These are phyloP conservation scores for Obelidium mucronatum DNA, from an alignment of 192 early-diverging fungal genomes.

Conservation along the genomic window DNA sequence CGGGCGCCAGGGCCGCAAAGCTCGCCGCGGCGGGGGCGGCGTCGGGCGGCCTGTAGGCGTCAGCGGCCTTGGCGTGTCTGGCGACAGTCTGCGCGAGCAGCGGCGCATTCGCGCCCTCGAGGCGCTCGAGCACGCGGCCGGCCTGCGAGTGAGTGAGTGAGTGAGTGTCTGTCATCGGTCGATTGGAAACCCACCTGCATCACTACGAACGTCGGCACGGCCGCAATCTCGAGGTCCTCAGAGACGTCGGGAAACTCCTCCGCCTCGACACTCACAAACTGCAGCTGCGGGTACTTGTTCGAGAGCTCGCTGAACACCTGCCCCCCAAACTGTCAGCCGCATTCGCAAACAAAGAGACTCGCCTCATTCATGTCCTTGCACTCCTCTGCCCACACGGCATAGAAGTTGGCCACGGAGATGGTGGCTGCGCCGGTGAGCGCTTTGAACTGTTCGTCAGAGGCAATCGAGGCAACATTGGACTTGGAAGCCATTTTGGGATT, in stretches of 20 bases:
- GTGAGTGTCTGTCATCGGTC: background rate
- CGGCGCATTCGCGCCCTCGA: constrained; percentile 90
- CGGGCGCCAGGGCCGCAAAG: constrained; percentile 41
- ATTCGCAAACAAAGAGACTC: too few species aligned
- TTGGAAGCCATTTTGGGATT: background rate
- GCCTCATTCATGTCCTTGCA: constrained; percentile 91
- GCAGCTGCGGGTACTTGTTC: constrained; percentile 73
- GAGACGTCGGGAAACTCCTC: constrained; percentile 90
- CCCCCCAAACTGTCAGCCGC: too few species aligned
- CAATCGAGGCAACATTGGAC: constrained; percentile 33
- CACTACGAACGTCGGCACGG: constrained; percentile 91
- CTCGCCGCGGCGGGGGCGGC: constrained; percentile 43
- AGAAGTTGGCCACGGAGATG: constrained; percentile 79
- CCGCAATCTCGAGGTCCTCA: constrained; percentile 86
- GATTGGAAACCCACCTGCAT: constrained; percentile 62
- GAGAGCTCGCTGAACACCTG: constrained; percentile 85
- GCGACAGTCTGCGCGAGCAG: constrained; percentile 74
- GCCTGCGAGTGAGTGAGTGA: constrained; percentile 45
- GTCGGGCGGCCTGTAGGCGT: constrained; percentile 15
- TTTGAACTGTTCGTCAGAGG: constrained; percentile 46
- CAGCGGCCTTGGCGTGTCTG: constrained; percentile 64
- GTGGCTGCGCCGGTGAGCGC: constrained; percentile 17
- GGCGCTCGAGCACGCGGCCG: constrained; percentile 72
- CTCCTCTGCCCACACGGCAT: constrained; percentile 88
- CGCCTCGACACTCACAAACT: constrained; percentile 89